Percentiles rank a stretch among this genome's conserved stretches.
Conservation (phyloP, 805 yeast species). For the Ogataea pilisensis region DNA sequence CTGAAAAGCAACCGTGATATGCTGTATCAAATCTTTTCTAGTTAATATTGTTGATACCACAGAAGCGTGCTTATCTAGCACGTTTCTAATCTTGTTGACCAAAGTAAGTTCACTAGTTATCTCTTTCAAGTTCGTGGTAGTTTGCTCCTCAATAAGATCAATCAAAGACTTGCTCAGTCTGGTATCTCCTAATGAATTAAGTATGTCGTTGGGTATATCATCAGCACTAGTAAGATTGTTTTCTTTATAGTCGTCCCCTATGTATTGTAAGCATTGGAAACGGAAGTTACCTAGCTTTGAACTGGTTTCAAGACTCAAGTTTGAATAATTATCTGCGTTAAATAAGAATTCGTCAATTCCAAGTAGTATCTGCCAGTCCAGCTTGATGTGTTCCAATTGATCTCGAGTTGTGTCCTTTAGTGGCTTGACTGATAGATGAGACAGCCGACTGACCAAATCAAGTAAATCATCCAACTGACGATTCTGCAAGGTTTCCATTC, state of each 20-base stretch:
- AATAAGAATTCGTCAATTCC: conserved; percentile 22
- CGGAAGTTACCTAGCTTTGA: conserved; percentile 9
- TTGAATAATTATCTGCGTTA: conserved; percentile 12
- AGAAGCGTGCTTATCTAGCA: conserved; percentile 10
- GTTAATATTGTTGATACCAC: conserved; percentile 9
- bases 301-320: conserved; percentile 13
- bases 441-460: conserved; percentile 13
- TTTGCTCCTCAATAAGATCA: conserved; percentile 17
- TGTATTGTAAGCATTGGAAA: conserved; percentile 15
- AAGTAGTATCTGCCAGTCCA: conserved; percentile 23
- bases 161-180: conserved; percentile 9
- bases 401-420: conserved; percentile 2
- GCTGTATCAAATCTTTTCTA: conserved; percentile 8
- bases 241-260: background rate
- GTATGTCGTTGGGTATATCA: conserved; percentile 3
- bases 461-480: conserved; percentile 13
- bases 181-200: conserved; percentile 13
- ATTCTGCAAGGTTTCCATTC: conserved; percentile 1
- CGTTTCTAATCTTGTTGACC: conserved; percentile 19
- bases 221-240: background rate
- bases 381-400: conserved; percentile 14
- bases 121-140: conserved; percentile 11
- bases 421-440: conserved; percentile 8
- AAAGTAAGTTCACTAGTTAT: conserved; percentile 18
- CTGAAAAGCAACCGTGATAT: conserved; percentile 2